Evolutionary conservation across 2,329 filamentous ascomycete species (phyloP).

Genomic region (Teratosphaeria pseudoeucalypti): DNA sequence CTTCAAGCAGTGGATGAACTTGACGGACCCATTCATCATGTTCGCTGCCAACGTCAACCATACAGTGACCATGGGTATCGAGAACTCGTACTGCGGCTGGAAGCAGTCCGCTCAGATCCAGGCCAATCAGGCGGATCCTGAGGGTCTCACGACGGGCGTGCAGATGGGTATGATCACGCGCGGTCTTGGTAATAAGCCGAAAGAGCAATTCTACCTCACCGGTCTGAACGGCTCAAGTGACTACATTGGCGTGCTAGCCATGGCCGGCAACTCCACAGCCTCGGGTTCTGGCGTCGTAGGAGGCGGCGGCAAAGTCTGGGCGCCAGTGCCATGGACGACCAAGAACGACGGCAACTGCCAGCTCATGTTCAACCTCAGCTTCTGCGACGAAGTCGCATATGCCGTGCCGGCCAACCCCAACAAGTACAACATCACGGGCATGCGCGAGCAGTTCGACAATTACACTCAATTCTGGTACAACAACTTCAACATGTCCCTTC

Average conservation of each 20-base stretch:
- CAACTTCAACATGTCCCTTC: slow-evolving; percentile 71
- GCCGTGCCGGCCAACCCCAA: slow-evolving; percentile 73
- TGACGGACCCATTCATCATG: slow-evolving; percentile 55
- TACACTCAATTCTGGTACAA: slow-evolving; percentile 59
- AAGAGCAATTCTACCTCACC: slow-evolving; percentile 79
- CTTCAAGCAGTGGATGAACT: slow-evolving; percentile 45
- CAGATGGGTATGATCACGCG: slow-evolving; percentile 57
- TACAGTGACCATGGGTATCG: slow-evolving; percentile 55
- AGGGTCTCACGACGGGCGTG: slow-evolving; percentile 33
- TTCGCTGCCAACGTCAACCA: slow-evolving; percentile 60
- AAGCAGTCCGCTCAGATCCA: slow-evolving; percentile 48
- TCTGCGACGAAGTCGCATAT: slow-evolving; percentile 83
- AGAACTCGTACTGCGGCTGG: slow-evolving; percentile 71
- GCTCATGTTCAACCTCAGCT: slow-evolving; percentile 74
- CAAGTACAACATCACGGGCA: slow-evolving; percentile 48
- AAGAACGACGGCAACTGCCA: slow-evolving; percentile 64
- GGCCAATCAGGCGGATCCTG: slow-evolving; percentile 40
- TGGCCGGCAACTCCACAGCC: slow-evolving; percentile 45
- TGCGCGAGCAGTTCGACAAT: slow-evolving; percentile 68
- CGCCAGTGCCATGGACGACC: slow-evolving; percentile 61
- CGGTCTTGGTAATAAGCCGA: slow-evolving; percentile 57
- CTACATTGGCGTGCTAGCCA: slow-evolving; percentile 65
- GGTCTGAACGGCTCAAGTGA: slow-evolving; percentile 60
- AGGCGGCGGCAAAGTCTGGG: slow-evolving; percentile 69
- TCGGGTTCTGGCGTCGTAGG: slow-evolving; percentile 47